Base-by-base conservation (phyloP, 495 filamentous ascomycete species). In the Chaetomium fimeti region DNA sequence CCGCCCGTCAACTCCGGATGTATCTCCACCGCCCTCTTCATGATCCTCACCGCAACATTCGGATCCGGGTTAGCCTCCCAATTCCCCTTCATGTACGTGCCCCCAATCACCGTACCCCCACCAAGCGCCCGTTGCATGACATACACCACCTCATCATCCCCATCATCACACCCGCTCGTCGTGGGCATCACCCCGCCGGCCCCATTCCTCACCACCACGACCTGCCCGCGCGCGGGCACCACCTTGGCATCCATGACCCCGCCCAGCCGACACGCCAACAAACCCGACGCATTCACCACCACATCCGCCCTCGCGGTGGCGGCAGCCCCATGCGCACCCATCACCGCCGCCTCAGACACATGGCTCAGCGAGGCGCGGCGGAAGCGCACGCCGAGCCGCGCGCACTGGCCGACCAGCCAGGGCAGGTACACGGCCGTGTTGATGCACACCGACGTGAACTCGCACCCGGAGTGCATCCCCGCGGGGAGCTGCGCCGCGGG, bases 51-150 rank as follows among this genome's bases (percentile, higher is more conserved):
- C 0, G 94, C 92, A 9, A 89, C 77, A 70, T 93, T 94, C 5
- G 87, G 86, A 72, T 98, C 94, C 0, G 89, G 84, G 64, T 90
- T 81, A 18, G 85, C 79, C 62, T 97, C 92, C 92, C 91, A 97
- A 62, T 86, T 88, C 18, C 87, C 81, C 72, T 88, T 89, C 76
- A 91, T 87, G 71, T 97, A 92, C 27, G 87, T 95, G 0, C 94
- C 94, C 7, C 94, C 94, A 5, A 98, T 80, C 28, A 98, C 81
- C 0, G 91, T 96, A 3, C 85, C 85, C 16, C 85, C 85, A 20
- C 85, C 93, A 9, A 84, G 87, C 2, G 93, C 91, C n/a, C 94
- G 85, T 62, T 87, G 85, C 93, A 98, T 98, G 56, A 93, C 85
- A 70, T 98, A 98, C 63, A 82, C 80, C n/a, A 86, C 76, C 72